Evolutionary conservation across 1,284 basidiomycete genomes (phyloP).

Genomic region (Trichosporon asahii): DNA sequence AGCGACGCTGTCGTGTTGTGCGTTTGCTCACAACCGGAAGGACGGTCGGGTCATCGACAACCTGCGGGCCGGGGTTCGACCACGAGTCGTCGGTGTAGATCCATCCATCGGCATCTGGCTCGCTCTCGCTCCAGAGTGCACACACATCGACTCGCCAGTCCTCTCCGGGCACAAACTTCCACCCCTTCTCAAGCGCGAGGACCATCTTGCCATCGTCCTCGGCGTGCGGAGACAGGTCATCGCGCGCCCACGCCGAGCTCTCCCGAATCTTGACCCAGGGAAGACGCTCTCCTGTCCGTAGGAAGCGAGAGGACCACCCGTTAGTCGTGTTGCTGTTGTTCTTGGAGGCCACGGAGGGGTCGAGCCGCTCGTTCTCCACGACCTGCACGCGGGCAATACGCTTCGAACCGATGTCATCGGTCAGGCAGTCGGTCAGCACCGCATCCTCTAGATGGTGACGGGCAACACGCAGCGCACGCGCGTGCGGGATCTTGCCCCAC

Average conservation of each 20-base stretch:
- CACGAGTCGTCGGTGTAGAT: conserved; percentile 51
- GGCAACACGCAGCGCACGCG: conserved; percentile 19
- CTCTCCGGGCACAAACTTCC: conserved; percentile 47
- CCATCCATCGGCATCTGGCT: conserved; percentile 49
- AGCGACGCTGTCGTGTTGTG: conserved; percentile 22
- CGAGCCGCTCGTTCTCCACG: conserved; percentile 51
- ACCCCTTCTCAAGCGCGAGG: conserved; percentile 41
- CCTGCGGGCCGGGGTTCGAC: conserved; percentile 19
- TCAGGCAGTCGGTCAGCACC: conserved; percentile 42
- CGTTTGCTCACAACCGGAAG: conserved; percentile 10
- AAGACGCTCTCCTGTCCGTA: conserved; percentile 42
- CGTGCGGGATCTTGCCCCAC: conserved; percentile 28
- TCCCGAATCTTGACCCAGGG: conserved; percentile 42
- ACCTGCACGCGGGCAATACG: conserved; percentile 43
- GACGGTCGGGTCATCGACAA: not conserved
- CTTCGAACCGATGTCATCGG: conserved; percentile 37
- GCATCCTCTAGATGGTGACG: conserved; percentile 28
- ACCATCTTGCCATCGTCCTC: conserved; percentile 34
- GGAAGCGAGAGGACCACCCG: conserved; percentile 34
- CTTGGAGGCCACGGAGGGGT: conserved; percentile 36
- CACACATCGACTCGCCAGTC: conserved; percentile 50
- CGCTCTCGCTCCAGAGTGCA: conserved; percentile 44
- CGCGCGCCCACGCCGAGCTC: conserved; percentile 30
- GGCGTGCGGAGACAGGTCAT: conserved; percentile 14
- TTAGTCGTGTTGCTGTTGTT: conserved; percentile 10